Percentiles rank a stretch among this genome's conserved stretches.
These are phyloP conservation scores for Phaffia tasmanica DNA, from an alignment of 768 basidiomycete genomes.

Conservation along the genomic window DNA sequence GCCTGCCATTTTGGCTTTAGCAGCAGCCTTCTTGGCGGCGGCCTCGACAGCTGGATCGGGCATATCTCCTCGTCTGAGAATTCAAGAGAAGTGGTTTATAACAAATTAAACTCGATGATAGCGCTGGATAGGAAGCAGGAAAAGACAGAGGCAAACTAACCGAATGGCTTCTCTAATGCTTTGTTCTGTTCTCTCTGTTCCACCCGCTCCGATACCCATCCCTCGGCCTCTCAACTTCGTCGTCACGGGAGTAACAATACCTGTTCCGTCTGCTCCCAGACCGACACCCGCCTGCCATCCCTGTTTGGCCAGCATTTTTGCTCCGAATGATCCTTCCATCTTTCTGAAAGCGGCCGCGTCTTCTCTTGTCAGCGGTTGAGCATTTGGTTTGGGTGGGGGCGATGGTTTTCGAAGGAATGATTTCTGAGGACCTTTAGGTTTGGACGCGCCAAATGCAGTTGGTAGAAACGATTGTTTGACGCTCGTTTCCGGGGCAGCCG, in stretches of 20 bases:
- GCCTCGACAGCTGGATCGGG: no score
- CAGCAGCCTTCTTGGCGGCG: no score
- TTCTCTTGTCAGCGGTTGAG: slow-evolving; percentile 4
- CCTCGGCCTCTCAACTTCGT: slow-evolving; percentile 63
- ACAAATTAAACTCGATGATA: no score
- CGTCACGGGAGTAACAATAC: slow-evolving; percentile 80
- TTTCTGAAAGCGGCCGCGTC: slow-evolving; percentile 48
- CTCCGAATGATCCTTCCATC: slow-evolving; percentile 65
- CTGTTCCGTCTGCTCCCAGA: slow-evolving; percentile 60
- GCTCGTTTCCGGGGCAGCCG: neutral
- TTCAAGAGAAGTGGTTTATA: no score
- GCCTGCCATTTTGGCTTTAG: no score
- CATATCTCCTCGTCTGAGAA: slow-evolving; percentile 33
- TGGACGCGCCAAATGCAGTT: slow-evolving; percentile 16
- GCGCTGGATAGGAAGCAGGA: no score
- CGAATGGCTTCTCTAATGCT: slow-evolving; percentile 37
- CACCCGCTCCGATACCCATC: slow-evolving; percentile 75
- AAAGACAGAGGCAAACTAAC: slow-evolving; percentile 20
- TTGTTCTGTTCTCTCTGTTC: slow-evolving; percentile 63
- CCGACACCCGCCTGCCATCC: slow-evolving; percentile 80
- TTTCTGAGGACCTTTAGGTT: slow-evolving; percentile 1
- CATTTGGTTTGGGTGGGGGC: neutral
- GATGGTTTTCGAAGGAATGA: slow-evolving; percentile 11
- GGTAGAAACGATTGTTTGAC: neutral
- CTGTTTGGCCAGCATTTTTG: slow-evolving; percentile 85